These are phyloP conservation scores for Microcera coccophila DNA, from an alignment of 2,329 filamentous ascomycete genomes.

Conservation along the genomic window DNA sequence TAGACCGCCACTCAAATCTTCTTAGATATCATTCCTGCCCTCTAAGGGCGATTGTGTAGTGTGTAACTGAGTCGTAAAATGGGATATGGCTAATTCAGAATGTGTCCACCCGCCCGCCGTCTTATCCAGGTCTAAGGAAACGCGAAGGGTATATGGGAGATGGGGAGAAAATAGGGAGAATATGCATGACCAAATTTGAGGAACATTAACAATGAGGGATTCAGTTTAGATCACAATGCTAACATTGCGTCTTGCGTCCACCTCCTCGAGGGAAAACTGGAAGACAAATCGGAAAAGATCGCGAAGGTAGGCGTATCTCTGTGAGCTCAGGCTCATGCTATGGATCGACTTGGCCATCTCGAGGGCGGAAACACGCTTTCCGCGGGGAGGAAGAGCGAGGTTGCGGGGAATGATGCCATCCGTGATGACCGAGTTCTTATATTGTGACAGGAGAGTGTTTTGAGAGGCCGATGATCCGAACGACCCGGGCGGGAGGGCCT, in stretches of 20 bases:
- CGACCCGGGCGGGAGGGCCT: conserved; percentile 67
- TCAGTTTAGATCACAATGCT: conserved; percentile 49
- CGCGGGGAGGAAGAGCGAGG: conserved; percentile 45
- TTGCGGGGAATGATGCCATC: conserved; percentile 57
- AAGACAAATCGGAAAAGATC: conserved; percentile 84
- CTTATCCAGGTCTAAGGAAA: conserved; percentile 12
- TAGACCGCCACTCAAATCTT: conserved; percentile 20
- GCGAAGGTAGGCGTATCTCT: conserved; percentile 71
- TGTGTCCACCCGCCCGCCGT: conserved; percentile 4
- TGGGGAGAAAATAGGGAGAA: conserved; percentile 3
- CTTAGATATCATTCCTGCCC: conserved; percentile 11
- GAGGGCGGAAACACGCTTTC: conserved; percentile 59
- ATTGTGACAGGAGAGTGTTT: conserved; percentile 67
- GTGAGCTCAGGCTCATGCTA: conserved; percentile 64
- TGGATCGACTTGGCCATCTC: conserved; percentile 78
- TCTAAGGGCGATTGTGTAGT: conserved; percentile 9
- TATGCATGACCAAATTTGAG: background rate
- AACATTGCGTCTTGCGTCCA: conserved; percentile 60
- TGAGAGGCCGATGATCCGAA: conserved; percentile 74
- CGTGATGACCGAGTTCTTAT: conserved; percentile 72
- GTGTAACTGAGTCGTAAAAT: conserved; percentile 12
- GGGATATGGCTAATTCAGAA: conserved; percentile 10
- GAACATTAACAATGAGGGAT: conserved; percentile 10
- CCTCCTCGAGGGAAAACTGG: conserved; percentile 77
- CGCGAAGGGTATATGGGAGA: conserved; percentile 6